Evolutionary conservation across 2,329 filamentous ascomycete genomes (phyloP), one percentile per base, ranked within the genome.

Genomic region (Botrytis sinoallii): DNA sequence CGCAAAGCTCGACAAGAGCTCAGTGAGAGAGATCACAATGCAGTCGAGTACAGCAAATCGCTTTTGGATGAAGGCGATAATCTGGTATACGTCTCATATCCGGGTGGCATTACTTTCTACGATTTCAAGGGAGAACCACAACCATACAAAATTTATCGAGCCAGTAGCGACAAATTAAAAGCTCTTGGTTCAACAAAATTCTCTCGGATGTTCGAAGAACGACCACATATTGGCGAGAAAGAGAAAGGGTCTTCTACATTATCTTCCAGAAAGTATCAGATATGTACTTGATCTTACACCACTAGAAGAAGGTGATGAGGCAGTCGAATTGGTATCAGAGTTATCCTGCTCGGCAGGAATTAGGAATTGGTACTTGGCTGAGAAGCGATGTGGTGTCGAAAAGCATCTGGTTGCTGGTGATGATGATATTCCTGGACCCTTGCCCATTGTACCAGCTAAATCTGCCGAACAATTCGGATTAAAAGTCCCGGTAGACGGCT

Each of bases 231-330:
- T 77, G 82, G 80, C 79, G 55, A 82, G 85, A 35, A 83, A 82
- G 22, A 82, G 82, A 32, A 73, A 75, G 32, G 82, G 82, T 60
- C 74, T 75, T 55, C 20, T 75, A 18, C 42, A 73, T 16, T 25
- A 52, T 29, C 78, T 84, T 16, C 83, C 83, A 0, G 76, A 81
- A 3, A 86, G 84, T 0, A 82, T 91, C 78, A 85, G 85, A 73
- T 92, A 87, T 76, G 82, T 91, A 29, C 77, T 93, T 52, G 90
- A 93, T 76, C 83, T 92, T 20, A 91, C 89, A 0, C 90, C 90
- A 0, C 85, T 88, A 0, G 81, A 82, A 0, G 87, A 91, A 78
- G 91, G 89, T 1, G 89, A 92, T 3, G 90, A 91, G 20, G 85
- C 89, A 16, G 86, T 90, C 1, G 86, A 88, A 38, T 83, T 88